Percentiles rank a stretch among this genome's conserved stretches.
Evolutionary conservation across 148 eudicot species (phyloP).

Genomic region (Drosera capensis): DNA sequence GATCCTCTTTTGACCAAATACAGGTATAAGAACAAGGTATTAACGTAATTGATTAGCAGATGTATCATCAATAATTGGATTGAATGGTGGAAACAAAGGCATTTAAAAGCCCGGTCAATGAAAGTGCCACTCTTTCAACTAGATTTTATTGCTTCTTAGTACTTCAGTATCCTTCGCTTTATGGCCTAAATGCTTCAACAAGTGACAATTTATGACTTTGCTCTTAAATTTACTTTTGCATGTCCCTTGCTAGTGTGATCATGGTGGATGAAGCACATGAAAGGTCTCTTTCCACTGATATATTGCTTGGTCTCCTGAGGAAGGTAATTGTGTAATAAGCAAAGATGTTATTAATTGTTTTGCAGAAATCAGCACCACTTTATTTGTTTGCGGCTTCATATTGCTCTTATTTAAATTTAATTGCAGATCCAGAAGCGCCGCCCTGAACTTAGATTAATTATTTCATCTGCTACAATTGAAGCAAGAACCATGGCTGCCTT

Average conservation of each 20-base stretch:
- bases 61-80: no score
- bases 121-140: not conserved
- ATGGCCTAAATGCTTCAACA: no score
- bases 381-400: no score
- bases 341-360: not conserved
- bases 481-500: constrained; percentile 88
- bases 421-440: constrained; percentile 85
- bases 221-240: not conserved
- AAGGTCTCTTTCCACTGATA: constrained; percentile 87
- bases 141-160: not conserved
- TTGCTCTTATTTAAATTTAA: no score
- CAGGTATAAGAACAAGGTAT: no score
- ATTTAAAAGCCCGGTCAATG: no score
- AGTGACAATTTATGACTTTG: no score
- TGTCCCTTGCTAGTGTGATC: constrained; percentile 42
- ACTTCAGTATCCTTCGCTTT: no score
- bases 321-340: constrained; percentile 37
- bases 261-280: constrained; percentile 99
- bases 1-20: constrained; percentile 89
- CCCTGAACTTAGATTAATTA: constrained; percentile 77
- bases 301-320: constrained; percentile 78
- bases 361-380: constrained; percentile 1
- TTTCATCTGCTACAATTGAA: constrained; percentile 96
- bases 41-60: not conserved
- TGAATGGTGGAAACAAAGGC: no score